Conservation (phyloP, 306 rosid species). For the Ormosia semicastrata region DNA sequence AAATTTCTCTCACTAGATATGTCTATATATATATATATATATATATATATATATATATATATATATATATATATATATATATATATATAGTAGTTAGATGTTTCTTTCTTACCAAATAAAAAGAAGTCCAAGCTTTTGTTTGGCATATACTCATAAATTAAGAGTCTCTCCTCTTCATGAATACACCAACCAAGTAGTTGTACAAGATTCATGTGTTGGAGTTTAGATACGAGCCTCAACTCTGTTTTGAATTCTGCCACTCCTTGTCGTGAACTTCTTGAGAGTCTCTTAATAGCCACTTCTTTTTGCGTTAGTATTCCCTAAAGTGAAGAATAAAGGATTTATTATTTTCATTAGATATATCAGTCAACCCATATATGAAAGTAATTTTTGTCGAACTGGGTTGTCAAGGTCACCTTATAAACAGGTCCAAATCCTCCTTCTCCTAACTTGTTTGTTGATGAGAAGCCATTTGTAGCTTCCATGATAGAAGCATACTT, state of each 20-base stretch:
- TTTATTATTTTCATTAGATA: too few relatives aligned
- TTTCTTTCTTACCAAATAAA: slow-evolving; percentile 17
- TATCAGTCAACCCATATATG: too few relatives aligned
- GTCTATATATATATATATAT: too few relatives aligned
- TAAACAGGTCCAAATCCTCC: slow-evolving; percentile 45
- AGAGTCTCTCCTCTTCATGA: slow-evolving; percentile 24
- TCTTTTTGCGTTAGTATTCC: slow-evolving; percentile 23
- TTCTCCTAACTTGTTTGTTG: slow-evolving; percentile 26
- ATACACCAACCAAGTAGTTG: slow-evolving; percentile 27
- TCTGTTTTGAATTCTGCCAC: slow-evolving; percentile 31
- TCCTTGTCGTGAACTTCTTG: slow-evolving; percentile 33
- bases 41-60: too few relatives aligned
- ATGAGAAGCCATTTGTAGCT: slow-evolving; percentile 29
- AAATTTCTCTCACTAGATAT: too few relatives aligned
- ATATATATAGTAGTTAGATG: too few relatives aligned
- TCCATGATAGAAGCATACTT: slow-evolving; percentile 23
- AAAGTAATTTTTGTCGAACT: too few relatives aligned
- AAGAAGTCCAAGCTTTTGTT: slow-evolving; percentile 36
- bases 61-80: too few relatives aligned
- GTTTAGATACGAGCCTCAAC: slow-evolving; percentile 26
- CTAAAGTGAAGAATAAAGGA: not conserved
- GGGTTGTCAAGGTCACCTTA: slow-evolving; percentile 13
- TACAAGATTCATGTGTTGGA: slow-evolving; percentile 37
- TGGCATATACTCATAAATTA: slow-evolving; percentile 32
- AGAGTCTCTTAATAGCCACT: slow-evolving; percentile 44